Conservation (phyloP, 2,329 filamentous ascomycete species). For the Neocatenulostroma microsporum region DNA sequence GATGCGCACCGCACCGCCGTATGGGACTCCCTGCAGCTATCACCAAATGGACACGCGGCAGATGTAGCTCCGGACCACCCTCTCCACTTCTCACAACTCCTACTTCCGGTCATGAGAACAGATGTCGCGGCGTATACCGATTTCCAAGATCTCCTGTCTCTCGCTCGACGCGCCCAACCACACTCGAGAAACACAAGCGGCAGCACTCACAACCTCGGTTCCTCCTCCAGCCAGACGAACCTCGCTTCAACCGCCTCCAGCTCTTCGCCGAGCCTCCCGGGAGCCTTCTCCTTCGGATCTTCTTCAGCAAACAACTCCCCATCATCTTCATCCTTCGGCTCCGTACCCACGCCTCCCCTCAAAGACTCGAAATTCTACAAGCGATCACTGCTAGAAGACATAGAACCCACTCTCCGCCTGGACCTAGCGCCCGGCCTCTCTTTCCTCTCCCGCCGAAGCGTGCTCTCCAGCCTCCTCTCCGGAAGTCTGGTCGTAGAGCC, state of each 20-base stretch:
- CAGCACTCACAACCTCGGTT: conserved; percentile 31
- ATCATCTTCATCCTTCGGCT: conserved; percentile 14
- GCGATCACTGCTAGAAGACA: conserved; percentile 76
- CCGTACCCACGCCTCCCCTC: conserved; percentile 49
- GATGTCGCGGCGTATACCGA: conserved; percentile 78
- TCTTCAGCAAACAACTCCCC: conserved; percentile 21
- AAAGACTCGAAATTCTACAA: conserved; percentile 96
- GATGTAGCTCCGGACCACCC: conserved; percentile 56
- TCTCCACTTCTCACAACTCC: conserved; percentile 69
- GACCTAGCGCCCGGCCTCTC: conserved; percentile 86
- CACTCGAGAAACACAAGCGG: conserved; percentile 58
- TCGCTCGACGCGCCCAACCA: conserved; percentile 51
- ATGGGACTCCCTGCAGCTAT: conserved; percentile 54
- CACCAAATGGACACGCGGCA: conserved; percentile 39
- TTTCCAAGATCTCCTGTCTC: conserved; percentile 67
- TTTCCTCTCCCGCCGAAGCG: conserved; percentile 82
- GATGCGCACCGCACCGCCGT: conserved; percentile 46
- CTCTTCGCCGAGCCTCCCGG: conserved; percentile 36
- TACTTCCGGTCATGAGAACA: conserved; percentile 74
- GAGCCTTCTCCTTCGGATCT: conserved; percentile 31
- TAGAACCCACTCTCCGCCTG: conserved; percentile 85
- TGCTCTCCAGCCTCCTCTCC: conserved; percentile 73
- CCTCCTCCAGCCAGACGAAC: conserved; percentile 48
- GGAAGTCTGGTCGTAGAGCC: conserved; percentile 86
- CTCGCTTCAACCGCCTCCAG: conserved; percentile 19